Evolutionary conservation across 129 eudicot genomes (phyloP).

Genomic region (Chrysanthemum lavandulifolium): DNA sequence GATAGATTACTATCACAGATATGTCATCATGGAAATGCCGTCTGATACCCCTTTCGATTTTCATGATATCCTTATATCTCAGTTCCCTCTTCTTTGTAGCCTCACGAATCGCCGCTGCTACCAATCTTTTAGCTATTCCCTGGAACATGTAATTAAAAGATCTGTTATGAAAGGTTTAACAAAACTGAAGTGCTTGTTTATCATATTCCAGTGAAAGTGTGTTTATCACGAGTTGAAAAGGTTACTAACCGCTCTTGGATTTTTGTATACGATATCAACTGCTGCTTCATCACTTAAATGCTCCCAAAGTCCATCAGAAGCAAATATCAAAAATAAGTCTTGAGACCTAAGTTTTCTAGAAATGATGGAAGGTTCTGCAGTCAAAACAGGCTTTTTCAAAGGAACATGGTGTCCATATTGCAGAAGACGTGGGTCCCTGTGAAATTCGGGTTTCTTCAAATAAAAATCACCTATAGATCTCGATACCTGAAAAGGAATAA

Average conservation of each 20-base stretch:
- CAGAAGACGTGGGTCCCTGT: conserved; percentile 69
- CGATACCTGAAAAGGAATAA: conserved; percentile 65
- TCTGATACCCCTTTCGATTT: conserved; percentile 68
- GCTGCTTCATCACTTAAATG: conserved; percentile 80
- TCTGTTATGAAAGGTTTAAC: too few species aligned
- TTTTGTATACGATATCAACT: conserved; percentile 70
- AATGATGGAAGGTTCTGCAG: conserved; percentile 84
- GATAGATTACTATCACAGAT: conserved; percentile 80
- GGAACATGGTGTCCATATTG: conserved; percentile 65
- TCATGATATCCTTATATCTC: conserved; percentile 68
- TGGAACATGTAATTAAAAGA: conserved; percentile 20
- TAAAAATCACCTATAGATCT: conserved; percentile 97
- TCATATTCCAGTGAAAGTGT: not conserved
- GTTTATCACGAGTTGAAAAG: conserved; percentile 5
- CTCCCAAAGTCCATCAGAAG: conserved; percentile 98
- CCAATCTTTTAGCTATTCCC: conserved; percentile 96
- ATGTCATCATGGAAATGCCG: conserved; percentile 87
- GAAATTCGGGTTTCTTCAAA: conserved; percentile 83
- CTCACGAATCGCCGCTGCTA: conserved; percentile 74
- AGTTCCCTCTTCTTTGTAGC: conserved; percentile 87
- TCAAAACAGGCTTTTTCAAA: conserved; percentile 63
- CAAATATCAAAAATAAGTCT: conserved; percentile 86
- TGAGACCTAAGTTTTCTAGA: conserved; percentile 65
- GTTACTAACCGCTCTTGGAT: conserved; percentile 82
- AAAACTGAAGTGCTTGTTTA: not conserved